Evolutionary conservation across 1,284 basidiomycete species (phyloP), one percentile per base, ranked within the genome.

Genomic region (Irpex sp.): DNA sequence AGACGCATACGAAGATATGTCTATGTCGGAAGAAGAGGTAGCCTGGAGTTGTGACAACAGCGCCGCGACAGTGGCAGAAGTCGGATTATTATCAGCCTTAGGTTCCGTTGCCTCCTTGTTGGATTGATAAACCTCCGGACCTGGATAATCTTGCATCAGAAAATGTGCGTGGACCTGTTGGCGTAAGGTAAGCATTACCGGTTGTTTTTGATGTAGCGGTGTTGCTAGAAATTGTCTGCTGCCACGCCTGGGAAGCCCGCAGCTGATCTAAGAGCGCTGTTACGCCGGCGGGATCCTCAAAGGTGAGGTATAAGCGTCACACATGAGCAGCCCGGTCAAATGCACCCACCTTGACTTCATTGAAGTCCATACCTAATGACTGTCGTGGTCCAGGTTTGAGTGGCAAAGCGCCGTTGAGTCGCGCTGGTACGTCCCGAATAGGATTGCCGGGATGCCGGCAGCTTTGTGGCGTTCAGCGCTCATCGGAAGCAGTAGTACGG

Each of bases 191-290:
- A 34, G 26, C 54, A 31, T 56, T 26, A 56, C 54, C 26, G 31
- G 9, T 26, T 55, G 66, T 21, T 59, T 47, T n/a, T 59, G 63
- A 36, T 38, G 61, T 44, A 58, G 58, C 51, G 9, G 48, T 21
- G 9, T 26, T 26, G 26, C 55, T 8, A 17, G 56, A 49, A 57
- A 82, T 70, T 1, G 82, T 71, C 49, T 86, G 79, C 67, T 86
- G 81, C 88, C 87, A 92, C 49, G 84, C 87, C 69, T 84, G 80
- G 3, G 90, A 91, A 3, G 79, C 73, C 60, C 82, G 79, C 7
- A 92, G 76, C 68, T 83, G 82, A 60, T 91, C 86, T 26, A 92
- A 80, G 34, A 92, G 77, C 15, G 88, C 85, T 69, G 84, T 81
- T 56, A 92, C 79, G 54, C 82, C 83, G 66, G 79, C 78, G 54